These are phyloP conservation scores for Elsinoe australis DNA, from an alignment of 2,329 filamentous ascomycete genomes.

Conservation along the genomic window DNA sequence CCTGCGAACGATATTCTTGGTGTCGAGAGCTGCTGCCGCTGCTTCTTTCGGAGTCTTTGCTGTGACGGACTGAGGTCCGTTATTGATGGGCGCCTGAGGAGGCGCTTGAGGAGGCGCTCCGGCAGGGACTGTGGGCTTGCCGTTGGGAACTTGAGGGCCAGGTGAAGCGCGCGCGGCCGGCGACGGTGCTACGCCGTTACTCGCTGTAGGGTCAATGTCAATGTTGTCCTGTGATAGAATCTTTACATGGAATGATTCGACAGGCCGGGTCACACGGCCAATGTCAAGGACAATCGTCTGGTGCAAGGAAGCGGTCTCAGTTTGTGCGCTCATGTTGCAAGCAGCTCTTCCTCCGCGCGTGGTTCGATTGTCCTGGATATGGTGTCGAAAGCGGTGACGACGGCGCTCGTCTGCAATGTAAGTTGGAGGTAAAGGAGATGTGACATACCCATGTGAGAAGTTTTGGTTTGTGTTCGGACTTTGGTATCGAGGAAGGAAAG, in stretches of 20 bases:
- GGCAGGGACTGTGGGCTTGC: constrained; percentile 48
- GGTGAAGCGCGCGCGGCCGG: constrained; percentile 42
- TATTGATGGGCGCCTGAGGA: constrained; percentile 12
- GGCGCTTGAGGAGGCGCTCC: constrained; percentile 37
- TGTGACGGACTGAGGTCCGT: constrained; percentile 49
- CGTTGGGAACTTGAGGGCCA: constrained; percentile 40
- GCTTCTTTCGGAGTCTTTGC: constrained; percentile 57
- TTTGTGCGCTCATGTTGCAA: constrained; percentile 4
- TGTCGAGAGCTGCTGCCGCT: constrained; percentile 44
- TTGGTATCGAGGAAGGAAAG: neutral
- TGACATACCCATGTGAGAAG: constrained; percentile 17
- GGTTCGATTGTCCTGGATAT: neutral
- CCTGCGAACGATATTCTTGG: constrained; percentile 92
- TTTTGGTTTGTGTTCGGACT: constrained; percentile 1
- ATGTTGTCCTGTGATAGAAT: constrained; percentile 18
- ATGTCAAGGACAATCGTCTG: constrained; percentile 14
- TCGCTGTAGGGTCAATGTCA: constrained; percentile 31
- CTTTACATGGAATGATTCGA: constrained; percentile 17
- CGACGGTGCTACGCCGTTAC: constrained; percentile 37
- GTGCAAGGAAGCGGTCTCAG: constrained; percentile 1
- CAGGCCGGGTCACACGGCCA: constrained; percentile 11
- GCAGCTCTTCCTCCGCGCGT: neutral
- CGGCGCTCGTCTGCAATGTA: neutral
- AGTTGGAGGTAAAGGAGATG: neutral
- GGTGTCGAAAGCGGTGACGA: neutral